phyloP scores from a whole-genome alignment of 1,284 basidiomycete species.

The Tausonia pullulans region DNA sequence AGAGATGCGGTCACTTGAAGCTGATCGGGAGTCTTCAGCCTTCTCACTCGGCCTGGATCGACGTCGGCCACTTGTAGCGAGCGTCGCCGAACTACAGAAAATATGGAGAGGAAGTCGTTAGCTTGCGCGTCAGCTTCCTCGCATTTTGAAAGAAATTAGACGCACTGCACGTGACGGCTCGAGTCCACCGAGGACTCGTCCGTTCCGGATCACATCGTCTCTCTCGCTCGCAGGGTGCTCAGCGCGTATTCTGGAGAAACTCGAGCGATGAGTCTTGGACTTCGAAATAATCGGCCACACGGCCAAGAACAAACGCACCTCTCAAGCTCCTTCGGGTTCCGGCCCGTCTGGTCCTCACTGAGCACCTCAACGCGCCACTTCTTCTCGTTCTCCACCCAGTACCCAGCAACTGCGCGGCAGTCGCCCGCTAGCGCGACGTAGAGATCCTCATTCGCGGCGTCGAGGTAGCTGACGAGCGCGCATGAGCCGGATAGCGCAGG shows the following conservation, averaged over 20 bases:
- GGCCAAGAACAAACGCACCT: conserved; percentile 21
- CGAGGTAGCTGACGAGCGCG: conserved; percentile 72
- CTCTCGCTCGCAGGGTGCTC: conserved; percentile 81
- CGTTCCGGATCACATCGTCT: conserved; percentile 68
- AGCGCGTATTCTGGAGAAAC: conserved; percentile 53
- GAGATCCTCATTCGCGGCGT: conserved; percentile 64
- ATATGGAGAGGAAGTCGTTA: conserved; percentile 19
- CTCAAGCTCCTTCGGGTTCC: conserved; percentile 67
- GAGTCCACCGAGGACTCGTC: conserved; percentile 80
- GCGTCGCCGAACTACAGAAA: conserved; percentile 57
- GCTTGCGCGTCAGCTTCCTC: no score
- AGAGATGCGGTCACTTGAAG: no score
- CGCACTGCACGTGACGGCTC: conserved; percentile 83
- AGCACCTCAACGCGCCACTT: conserved; percentile 84
- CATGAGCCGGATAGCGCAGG: conserved; percentile 78
- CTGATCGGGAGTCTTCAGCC: no score
- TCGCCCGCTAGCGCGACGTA: conserved; percentile 92
- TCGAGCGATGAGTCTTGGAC: no score
- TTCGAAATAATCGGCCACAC: no score
- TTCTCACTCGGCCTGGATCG: conserved; percentile 58
- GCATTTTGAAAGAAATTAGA: not conserved
- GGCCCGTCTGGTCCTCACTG: conserved; percentile 88
- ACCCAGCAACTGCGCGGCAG: conserved; percentile 87
- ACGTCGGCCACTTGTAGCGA: conserved; percentile 65
- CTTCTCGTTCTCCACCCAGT: conserved; percentile 53